Evolutionary conservation across 2,329 filamentous ascomycete species (phyloP).

Genomic region (Pyricularia grisea): DNA sequence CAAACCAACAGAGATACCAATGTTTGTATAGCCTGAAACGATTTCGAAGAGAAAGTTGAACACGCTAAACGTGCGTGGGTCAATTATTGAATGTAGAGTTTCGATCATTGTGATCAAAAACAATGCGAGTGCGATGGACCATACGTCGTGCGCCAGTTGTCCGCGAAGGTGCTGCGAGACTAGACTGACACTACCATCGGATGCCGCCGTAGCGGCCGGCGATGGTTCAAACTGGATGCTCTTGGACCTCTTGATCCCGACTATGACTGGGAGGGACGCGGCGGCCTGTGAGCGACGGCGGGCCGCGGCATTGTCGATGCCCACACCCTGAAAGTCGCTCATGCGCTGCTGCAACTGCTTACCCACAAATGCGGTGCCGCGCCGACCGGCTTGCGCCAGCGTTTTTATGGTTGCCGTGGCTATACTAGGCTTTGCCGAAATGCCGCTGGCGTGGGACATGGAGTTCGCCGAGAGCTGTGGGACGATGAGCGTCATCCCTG

Average conservation of each 20-base stretch:
- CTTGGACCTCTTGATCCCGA: slow-evolving; percentile 4
- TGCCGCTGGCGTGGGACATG: slow-evolving; percentile 3
- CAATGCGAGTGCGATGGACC: slow-evolving; percentile 53
- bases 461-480: slow-evolving; percentile 2
- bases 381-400: slow-evolving; percentile 9
- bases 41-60: slow-evolving; percentile 54
- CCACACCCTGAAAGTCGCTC: slow-evolving; percentile 15
- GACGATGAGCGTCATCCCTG: not conserved
- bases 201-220: slow-evolving; percentile 1
- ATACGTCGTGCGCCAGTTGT: slow-evolving; percentile 58
- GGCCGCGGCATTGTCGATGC: slow-evolving; percentile 9
- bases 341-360: slow-evolving; percentile 17
- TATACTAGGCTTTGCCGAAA: not conserved
- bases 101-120: slow-evolving; percentile 53
- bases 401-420: slow-evolving; percentile 5
- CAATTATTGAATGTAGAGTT: slow-evolving; percentile 38
- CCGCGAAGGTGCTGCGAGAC: slow-evolving; percentile 44
- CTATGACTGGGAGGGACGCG: slow-evolving; percentile 1
- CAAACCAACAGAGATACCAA: slow-evolving; percentile 47
- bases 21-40: slow-evolving; percentile 47
- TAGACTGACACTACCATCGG: slow-evolving; percentile 11
- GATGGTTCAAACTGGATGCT: slow-evolving; percentile 6
- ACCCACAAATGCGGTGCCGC: slow-evolving; percentile 18
- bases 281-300: not conserved
- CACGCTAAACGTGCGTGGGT: slow-evolving; percentile 43